phyloP scores from a whole-genome alignment of 805 yeast species.

The Candida quercuum region DNA sequence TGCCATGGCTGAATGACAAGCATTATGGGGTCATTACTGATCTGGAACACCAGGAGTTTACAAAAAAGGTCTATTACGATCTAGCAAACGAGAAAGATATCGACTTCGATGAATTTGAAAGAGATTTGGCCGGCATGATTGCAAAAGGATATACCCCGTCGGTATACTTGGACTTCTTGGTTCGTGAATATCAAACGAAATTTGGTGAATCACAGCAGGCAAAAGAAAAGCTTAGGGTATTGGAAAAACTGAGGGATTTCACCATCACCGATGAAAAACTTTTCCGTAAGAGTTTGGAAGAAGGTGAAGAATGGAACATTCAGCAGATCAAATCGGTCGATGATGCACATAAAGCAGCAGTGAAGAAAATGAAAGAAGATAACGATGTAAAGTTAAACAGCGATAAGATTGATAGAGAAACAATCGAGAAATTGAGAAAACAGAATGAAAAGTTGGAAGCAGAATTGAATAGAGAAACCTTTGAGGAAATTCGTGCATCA shows the following conservation, averaged over 20 bases:
- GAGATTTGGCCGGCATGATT: neutral
- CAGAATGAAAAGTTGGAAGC: neutral
- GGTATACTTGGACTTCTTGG: neutral
- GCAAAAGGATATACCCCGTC: neutral
- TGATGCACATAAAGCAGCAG: neutral
- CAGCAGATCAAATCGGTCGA: no score
- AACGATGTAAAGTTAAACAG: no score
- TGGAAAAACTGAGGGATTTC: no score
- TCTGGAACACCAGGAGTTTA: neutral
- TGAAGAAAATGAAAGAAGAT: neutral
- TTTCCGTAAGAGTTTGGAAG: no score
- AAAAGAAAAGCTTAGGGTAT: no score
- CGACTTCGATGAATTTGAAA: neutral
- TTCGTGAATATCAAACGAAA: no score
- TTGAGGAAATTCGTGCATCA: neutral
- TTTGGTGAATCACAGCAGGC: no score
- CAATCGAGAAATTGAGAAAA: neutral
- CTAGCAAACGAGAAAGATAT: neutral
- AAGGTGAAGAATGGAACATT: no score
- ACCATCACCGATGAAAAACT: no score
- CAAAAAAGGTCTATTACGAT: neutral
- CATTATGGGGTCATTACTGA: neutral
- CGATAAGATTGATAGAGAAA: neutral
- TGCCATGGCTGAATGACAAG: neutral
- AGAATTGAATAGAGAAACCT: neutral